Evolutionary conservation across 345 rosid species (phyloP).

Genomic region (Punica granatum): DNA sequence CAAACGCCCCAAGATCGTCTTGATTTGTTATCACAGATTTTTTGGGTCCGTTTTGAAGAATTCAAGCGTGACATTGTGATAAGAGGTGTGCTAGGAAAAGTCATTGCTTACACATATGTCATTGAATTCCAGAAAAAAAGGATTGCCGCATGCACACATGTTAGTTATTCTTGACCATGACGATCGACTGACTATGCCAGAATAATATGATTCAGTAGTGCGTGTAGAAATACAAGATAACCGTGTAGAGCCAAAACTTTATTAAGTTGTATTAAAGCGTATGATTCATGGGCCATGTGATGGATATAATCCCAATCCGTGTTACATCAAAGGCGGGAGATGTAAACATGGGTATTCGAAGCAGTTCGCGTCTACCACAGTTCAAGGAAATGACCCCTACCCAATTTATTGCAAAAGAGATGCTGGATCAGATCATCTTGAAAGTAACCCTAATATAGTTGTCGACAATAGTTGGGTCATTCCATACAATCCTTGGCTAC

Average conservation of each 20-base stretch:
- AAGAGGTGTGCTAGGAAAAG: background rate
- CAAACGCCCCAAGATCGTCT: background rate
- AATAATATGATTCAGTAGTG: background rate
- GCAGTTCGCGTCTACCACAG: background rate
- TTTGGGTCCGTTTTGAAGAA: background rate
- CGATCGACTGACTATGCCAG: background rate
- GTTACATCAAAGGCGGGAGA: background rate
- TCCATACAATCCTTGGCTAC: slow-evolving; percentile 2
- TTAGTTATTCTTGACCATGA: background rate
- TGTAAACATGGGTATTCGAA: background rate
- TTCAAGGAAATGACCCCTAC: slow-evolving; percentile 3
- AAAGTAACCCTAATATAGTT: background rate
- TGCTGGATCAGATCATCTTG: background rate
- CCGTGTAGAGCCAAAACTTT: background rate
- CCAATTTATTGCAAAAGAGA: background rate
- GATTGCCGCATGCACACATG: slow-evolving; percentile 5
- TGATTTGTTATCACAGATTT: background rate
- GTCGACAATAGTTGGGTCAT: slow-evolving; percentile 3
- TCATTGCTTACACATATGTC: background rate
- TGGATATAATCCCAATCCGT: background rate
- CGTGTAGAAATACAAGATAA: background rate
- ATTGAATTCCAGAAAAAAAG: background rate
- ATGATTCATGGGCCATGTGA: background rate
- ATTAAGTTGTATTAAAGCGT: background rate
- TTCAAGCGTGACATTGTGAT: background rate